Conservation (phyloP, 352 stramenopile species). For the Elongisporangium anandrum region DNA sequence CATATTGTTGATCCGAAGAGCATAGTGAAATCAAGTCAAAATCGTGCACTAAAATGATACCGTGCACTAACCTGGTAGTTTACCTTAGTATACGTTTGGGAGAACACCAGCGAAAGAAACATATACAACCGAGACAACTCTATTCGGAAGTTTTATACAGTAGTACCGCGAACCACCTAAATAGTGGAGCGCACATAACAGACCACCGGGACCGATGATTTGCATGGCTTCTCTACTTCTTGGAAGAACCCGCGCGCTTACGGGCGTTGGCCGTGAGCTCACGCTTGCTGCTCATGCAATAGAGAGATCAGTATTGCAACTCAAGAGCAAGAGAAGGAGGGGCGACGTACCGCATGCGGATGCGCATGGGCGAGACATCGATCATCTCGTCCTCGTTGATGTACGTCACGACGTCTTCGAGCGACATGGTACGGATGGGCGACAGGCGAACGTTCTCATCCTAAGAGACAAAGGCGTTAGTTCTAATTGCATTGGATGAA, state of each 20-base stretch:
- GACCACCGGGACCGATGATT: neutral
- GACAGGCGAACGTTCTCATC: slow-evolving; percentile 96
- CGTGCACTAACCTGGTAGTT: no score
- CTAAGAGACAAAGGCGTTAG: slow-evolving; percentile 5
- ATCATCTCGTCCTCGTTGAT: slow-evolving; percentile 98
- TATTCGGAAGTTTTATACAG: neutral
- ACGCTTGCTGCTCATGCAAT: slow-evolving; percentile 36
- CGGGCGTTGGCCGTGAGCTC: slow-evolving; percentile 59
- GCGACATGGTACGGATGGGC: slow-evolving; percentile 89
- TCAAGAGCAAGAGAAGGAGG: neutral
- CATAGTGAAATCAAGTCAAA: no score
- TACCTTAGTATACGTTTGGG: neutral
- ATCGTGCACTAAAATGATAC: no score
- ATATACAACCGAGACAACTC: neutral
- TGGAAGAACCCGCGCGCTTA: slow-evolving; percentile 43
- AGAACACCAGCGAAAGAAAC: no score
- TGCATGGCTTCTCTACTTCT: slow-evolving; percentile 36
- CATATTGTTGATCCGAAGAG: no score
- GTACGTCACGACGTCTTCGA: slow-evolving; percentile 98
- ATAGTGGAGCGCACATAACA: neutral
- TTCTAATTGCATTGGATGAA: neutral
- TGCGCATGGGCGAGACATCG: slow-evolving; percentile 94
- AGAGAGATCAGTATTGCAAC: neutral
- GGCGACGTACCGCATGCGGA: slow-evolving; percentile 81
- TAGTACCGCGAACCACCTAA: neutral